These are phyloP conservation scores for Botrytis porri DNA, from an alignment of 2,329 filamentous ascomycete genomes.

Conservation along the genomic window DNA sequence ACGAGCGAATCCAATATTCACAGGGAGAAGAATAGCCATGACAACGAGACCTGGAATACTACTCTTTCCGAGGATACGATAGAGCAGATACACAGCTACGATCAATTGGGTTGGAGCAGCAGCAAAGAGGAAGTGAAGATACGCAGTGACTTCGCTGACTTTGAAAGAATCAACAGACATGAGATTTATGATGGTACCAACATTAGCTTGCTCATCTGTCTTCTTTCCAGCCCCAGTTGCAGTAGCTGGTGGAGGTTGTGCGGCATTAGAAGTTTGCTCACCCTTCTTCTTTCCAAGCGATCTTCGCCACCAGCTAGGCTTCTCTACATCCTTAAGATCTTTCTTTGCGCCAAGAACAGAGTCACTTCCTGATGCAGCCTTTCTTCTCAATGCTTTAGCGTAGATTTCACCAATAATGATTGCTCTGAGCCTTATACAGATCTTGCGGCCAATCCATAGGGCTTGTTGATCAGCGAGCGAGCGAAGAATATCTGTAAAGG, in stretches of 20 bases:
- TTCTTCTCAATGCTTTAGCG: slow-evolving; percentile 87
- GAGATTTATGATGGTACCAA: slow-evolving; percentile 98
- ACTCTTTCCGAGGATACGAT: slow-evolving; percentile 85
- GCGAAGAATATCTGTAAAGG: slow-evolving; percentile 75
- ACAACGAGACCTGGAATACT: slow-evolving; percentile 90
- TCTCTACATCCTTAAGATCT: slow-evolving; percentile 46
- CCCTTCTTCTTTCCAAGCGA: slow-evolving; percentile 50
- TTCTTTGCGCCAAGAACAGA: slow-evolving; percentile 61
- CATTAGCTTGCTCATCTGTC: slow-evolving; percentile 74
- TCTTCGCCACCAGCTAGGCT: slow-evolving; percentile 46
- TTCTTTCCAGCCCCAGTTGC: slow-evolving; percentile 31
- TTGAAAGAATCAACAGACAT: slow-evolving; percentile 99
- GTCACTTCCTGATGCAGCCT: slow-evolving; percentile 76
- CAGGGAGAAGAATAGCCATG: slow-evolving; percentile 82
- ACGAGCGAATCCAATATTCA: slow-evolving; percentile 86
- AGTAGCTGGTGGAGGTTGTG: slow-evolving; percentile 12
- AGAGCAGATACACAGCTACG: slow-evolving; percentile 77
- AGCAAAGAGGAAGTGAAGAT: slow-evolving; percentile 93
- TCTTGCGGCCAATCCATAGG: slow-evolving; percentile 89
- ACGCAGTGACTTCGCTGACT: slow-evolving; percentile 89
- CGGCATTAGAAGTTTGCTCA: slow-evolving; percentile 37
- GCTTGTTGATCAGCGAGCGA: slow-evolving; percentile 75
- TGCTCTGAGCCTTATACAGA: slow-evolving; percentile 88
- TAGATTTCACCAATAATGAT: slow-evolving; percentile 98
- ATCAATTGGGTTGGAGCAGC: slow-evolving; percentile 84